Conservation (phyloP, 2,329 filamentous ascomycete genomes). For the Claviceps pusilla region DNA sequence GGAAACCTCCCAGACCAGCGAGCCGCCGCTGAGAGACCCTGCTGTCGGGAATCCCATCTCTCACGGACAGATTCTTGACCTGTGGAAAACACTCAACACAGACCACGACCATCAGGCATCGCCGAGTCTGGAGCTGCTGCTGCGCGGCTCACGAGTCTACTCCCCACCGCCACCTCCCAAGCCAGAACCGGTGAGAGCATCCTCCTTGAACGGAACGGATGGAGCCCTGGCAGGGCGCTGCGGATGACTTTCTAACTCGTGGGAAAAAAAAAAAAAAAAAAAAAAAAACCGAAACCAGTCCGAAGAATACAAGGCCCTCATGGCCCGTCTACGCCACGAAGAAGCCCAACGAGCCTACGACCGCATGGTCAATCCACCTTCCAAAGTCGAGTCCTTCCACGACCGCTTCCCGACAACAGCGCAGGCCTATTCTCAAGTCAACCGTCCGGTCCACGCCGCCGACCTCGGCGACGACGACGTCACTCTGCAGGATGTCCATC, state of each 20-base stretch:
- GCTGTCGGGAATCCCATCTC: constrained; percentile 52
- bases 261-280: too few species aligned
- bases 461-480: constrained; percentile 47
- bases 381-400: constrained; percentile 41
- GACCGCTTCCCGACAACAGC: constrained; percentile 42
- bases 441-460: constrained; percentile 28
- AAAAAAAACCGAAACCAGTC: constrained; percentile 33
- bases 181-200: constrained; percentile 50
- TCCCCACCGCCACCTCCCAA: constrained; percentile 67
- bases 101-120: not conserved
- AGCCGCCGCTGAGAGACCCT: constrained; percentile 35
- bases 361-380: constrained; percentile 54
- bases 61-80: constrained; percentile 50
- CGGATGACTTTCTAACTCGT: constrained; percentile 5
- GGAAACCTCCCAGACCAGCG: constrained; percentile 12
- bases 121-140: constrained; percentile 50
- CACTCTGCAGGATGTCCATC: constrained; percentile 57
- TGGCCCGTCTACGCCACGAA: constrained; percentile 68
- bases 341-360: constrained; percentile 74
- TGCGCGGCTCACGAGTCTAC: constrained; percentile 60
- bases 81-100: constrained; percentile 37
- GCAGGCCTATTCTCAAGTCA: constrained; percentile 40
- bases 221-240: not conserved
- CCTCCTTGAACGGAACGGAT: too few species aligned
- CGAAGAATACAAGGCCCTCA: constrained; percentile 70